Evolutionary conservation across 1,139 yeast species (phyloP).

Genomic region (Spathaspora sp.): DNA sequence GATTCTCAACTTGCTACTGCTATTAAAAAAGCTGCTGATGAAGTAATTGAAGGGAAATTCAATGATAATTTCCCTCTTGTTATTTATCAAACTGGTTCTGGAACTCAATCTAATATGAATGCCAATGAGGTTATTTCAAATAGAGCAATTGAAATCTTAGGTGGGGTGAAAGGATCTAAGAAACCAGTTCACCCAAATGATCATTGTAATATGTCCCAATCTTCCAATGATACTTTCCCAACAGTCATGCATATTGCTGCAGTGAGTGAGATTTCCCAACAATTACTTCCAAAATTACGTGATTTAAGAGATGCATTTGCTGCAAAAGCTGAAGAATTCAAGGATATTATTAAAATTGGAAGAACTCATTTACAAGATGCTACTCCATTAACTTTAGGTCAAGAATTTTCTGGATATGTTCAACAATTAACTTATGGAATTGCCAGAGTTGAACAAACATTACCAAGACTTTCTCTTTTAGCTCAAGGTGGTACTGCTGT

Average conservation of each 20-base stretch:
- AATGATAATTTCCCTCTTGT: conserved; percentile 90
- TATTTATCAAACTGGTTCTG: conserved; percentile 95
- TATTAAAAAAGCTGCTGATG: conserved; percentile 85
- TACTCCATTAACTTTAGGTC: conserved; percentile 90
- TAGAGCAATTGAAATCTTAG: conserved; percentile 88
- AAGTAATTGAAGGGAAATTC: conserved; percentile 82
- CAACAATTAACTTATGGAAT: conserved; percentile 85
- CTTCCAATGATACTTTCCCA: conserved; percentile 93
- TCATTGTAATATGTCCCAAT: conserved; percentile 93
- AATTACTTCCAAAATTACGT: conserved; percentile 70
- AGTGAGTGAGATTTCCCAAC: conserved; percentile 71
- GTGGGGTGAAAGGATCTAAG: conserved; percentile 84
- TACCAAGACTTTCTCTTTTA: conserved; percentile 67
- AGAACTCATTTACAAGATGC: conserved; percentile 97
- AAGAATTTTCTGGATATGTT: conserved; percentile 91
- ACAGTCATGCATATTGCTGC: conserved; percentile 98
- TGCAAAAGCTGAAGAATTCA: conserved; percentile 72
- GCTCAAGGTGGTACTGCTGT: conserved; percentile 99
- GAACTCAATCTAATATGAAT: conserved; percentile 95
- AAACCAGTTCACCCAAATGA: conserved; percentile 92
- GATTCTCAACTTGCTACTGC: conserved; percentile 76
- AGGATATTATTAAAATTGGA: conserved; percentile 85
- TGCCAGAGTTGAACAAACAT: conserved; percentile 65
- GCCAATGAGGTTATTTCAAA: conserved; percentile 94
- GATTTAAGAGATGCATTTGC: conserved; percentile 68